phyloP scores from a whole-genome alignment of 2,329 filamentous ascomycete genomes.

The Aspergillus pseudoviridinutans region DNA sequence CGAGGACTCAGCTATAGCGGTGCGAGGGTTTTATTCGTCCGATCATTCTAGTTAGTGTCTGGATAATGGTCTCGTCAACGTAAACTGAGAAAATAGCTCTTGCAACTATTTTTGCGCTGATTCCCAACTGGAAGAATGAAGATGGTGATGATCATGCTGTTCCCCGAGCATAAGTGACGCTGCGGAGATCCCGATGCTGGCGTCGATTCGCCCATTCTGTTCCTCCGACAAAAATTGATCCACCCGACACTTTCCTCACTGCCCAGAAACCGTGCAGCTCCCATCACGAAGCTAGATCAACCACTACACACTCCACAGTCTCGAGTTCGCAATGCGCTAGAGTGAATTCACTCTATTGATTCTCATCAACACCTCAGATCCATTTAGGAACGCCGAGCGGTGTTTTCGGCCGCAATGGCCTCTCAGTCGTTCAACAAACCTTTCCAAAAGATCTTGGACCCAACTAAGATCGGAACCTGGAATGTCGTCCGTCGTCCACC shows the following conservation, averaged over 20 bases:
- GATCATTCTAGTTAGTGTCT: constrained; percentile 16
- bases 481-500: constrained; percentile 34
- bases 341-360: constrained; percentile 7
- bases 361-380: not conserved
- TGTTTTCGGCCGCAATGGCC: constrained; percentile 33
- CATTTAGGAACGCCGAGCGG: constrained; percentile 11
- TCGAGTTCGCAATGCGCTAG: constrained; percentile 19
- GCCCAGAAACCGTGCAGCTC: not conserved
- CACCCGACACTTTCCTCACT: constrained; percentile 21
- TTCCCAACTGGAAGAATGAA: not conserved
- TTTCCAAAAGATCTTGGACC: constrained; percentile 36
- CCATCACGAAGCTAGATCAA: constrained; percentile 11
- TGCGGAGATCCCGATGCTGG: constrained; percentile 4
- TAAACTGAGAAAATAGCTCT: not conserved
- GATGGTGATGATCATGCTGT: not conserved
- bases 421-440: constrained; percentile 20
- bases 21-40: not conserved
- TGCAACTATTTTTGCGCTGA: not conserved
- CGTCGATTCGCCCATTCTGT: constrained; percentile 15
- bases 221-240: constrained; percentile 34
- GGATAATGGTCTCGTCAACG: not conserved
- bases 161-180: not conserved
- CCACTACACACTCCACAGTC: constrained; percentile 8
- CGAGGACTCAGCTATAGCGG: constrained; percentile 10
- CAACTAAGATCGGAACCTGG: constrained; percentile 37